Evolutionary conservation across 2,329 filamentous ascomycete species (phyloP).

Genomic region (Phyllosticta citriasiana): DNA sequence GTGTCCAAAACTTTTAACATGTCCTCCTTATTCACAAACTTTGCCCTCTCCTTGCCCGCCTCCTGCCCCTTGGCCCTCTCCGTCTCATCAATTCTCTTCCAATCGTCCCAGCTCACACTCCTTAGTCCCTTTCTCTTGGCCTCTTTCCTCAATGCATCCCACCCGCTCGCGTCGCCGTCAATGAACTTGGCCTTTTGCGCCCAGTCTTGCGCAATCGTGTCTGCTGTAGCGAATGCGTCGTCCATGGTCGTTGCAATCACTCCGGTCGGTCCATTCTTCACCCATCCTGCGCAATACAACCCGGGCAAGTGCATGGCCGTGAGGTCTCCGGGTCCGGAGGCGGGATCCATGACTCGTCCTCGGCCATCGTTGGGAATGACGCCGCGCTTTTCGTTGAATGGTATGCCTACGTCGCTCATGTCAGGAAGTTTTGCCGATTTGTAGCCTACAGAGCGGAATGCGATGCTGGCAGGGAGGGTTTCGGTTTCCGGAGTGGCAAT

Average conservation of each 20-base stretch:
- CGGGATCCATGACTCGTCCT: constrained; percentile 55
- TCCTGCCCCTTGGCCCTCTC: constrained; percentile 58
- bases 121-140: constrained; percentile 45
- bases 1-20: constrained; percentile 43
- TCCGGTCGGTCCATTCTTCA: constrained; percentile 86
- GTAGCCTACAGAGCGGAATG: constrained; percentile 94
- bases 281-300: constrained; percentile 91
- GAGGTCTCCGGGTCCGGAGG: constrained; percentile 24
- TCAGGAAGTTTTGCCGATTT: constrained; percentile 69
- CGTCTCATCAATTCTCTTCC: constrained; percentile 71
- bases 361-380: constrained; percentile 73
- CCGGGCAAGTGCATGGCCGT: constrained; percentile 51
- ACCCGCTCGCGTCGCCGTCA: constrained; percentile 47
- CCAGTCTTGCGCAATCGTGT: constrained; percentile 77
- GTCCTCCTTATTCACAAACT: constrained; percentile 46
- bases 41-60: constrained; percentile 69
- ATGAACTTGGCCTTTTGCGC: constrained; percentile 37
- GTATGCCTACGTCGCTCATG: constrained; percentile 61
- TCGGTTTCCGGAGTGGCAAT: constrained; percentile 29
- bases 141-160: constrained; percentile 63
- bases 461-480: constrained; percentile 57
- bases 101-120: constrained; percentile 72
- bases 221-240: constrained; percentile 83
- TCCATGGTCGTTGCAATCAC: constrained; percentile 95
- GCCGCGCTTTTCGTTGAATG: constrained; percentile 65